phyloP scores from a whole-genome alignment of 768 basidiomycete genomes.

The Pleurotus pulmonarius region DNA sequence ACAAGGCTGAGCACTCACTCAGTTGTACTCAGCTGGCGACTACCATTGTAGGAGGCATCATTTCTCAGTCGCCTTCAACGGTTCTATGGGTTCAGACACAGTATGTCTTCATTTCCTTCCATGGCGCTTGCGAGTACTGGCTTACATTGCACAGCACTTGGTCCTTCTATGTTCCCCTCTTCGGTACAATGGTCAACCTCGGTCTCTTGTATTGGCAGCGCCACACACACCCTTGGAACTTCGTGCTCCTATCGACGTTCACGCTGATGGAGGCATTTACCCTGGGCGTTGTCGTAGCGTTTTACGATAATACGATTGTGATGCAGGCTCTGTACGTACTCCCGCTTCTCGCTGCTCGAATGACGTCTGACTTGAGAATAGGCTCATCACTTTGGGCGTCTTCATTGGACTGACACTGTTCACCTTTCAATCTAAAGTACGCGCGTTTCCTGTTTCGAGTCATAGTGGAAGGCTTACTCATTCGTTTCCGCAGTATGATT shows the following conservation, averaged over 20 bases:
- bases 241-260: conserved; percentile 81
- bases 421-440: conserved; percentile 89
- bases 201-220: conserved; percentile 89
- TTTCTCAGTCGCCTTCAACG: conserved; percentile 60
- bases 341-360: not conserved
- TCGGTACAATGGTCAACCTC: conserved; percentile 78
- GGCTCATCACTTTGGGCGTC: conserved; percentile 85
- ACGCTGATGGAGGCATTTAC: conserved; percentile 90
- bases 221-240: conserved; percentile 85
- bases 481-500: conserved; percentile 68
- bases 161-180: conserved; percentile 75
- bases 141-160: conserved; percentile 48
- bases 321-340: conserved; percentile 76
- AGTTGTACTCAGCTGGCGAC: conserved; percentile 54
- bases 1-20: no score
- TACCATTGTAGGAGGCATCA: conserved; percentile 64
- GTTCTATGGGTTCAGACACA: conserved; percentile 71
- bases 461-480: not conserved
- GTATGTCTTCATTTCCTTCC: conserved; percentile 33
- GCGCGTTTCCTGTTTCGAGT: conserved; percentile 11
- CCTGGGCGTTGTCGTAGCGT: conserved; percentile 80
- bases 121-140: not conserved
- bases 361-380: conserved; percentile 16
- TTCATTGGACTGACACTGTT: conserved; percentile 94
- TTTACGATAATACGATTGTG: conserved; percentile 68